Conservation (phyloP, 306 rosid genomes). For the Fragaria iinumae region DNA sequence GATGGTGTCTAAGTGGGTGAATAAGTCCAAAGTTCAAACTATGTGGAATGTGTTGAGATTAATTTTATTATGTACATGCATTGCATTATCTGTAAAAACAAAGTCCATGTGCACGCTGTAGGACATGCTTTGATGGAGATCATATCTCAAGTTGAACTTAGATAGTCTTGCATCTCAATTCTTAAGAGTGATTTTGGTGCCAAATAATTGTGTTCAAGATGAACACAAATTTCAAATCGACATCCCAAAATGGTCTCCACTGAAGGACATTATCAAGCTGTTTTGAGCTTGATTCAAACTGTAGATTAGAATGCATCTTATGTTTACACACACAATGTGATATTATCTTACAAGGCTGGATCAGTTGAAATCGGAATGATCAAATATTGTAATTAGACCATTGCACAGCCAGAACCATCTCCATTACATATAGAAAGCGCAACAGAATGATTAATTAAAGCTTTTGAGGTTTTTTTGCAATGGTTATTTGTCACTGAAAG, state of each 20-base stretch:
- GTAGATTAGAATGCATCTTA: background rate
- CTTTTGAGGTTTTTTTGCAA: background rate
- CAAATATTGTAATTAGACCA: background rate
- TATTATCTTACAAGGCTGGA: background rate
- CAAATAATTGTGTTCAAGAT: background rate
- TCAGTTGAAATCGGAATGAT: background rate
- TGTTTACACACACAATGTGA: background rate
- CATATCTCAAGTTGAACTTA: background rate
- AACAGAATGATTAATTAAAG: background rate
- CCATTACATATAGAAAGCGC: background rate
- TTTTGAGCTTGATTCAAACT: background rate
- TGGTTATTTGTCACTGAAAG: background rate
- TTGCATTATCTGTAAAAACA: background rate
- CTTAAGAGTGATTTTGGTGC: background rate
- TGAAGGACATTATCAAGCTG: background rate
- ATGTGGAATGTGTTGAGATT: background rate
- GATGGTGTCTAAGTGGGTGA: conserved; percentile 2
- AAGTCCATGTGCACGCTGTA: background rate
- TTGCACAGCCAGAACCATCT: conserved; percentile 12
- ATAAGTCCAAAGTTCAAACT: background rate
- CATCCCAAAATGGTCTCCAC: background rate
- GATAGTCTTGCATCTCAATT: background rate
- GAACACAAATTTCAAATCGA: background rate
- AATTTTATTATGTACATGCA: background rate
- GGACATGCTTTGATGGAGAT: background rate